Evolutionary conservation across 805 yeast species (phyloP), one percentile per base, ranked within the genome.

Genomic region (Wickerhamomyces subpelliculosus): DNA sequence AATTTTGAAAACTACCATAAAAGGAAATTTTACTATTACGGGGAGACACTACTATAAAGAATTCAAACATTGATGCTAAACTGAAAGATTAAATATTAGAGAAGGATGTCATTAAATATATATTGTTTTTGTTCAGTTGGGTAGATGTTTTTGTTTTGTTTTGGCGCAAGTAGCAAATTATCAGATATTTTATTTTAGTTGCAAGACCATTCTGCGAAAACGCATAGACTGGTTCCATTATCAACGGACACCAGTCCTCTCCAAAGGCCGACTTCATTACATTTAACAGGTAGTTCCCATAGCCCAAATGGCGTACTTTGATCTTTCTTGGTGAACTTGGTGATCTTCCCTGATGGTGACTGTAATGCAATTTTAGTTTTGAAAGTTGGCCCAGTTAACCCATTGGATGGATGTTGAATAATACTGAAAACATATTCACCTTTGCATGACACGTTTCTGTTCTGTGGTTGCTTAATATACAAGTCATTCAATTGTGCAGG

Each of bases 131-230:
- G n/a, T n/a, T n/a, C n/a, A n/a, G n/a, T n/a, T n/a, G n/a, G n/a
- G n/a, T n/a, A n/a, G n/a, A n/a, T n/a, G n/a, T n/a, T n/a, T n/a
- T n/a, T n/a, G n/a, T n/a, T n/a, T n/a, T n/a, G n/a, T n/a, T n/a
- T n/a, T n/a, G n/a, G n/a, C n/a, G n/a, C n/a, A n/a, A n/a, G n/a
- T n/a, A n/a, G n/a, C n/a, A n/a, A n/a, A n/a, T n/a, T n/a, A n/a
- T n/a, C n/a, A n/a, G n/a, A n/a, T n/a, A n/a, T n/a, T n/a, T n/a
- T n/a, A 22, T 6, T 12, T 22, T 19, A 44, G 9, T 25, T 14
- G 58, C 90, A 82, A 24, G 67, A 65, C 98, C 98, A 90, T 59
- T 88, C 96, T 12, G 95, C 88, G 61, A 85, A 87, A 4, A 84
- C 86, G 51, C 87, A 82, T 86, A 95, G 85, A 38, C 87, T 80